phyloP scores from a whole-genome alignment of 805 yeast species.

The Wickerhamomyces rabaulensis region DNA sequence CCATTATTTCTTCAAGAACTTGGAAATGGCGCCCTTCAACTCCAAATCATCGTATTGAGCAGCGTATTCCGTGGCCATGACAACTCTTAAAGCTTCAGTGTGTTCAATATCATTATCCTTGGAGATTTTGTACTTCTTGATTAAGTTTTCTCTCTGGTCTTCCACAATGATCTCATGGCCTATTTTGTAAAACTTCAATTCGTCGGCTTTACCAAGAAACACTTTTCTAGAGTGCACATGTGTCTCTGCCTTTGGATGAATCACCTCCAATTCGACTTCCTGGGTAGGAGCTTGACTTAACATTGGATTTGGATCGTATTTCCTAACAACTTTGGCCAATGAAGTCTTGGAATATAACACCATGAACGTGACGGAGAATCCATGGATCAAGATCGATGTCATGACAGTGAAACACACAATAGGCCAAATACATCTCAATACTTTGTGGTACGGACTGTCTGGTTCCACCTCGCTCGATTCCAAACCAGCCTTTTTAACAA shows the following conservation, averaged over 20 bases:
- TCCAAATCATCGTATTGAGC: not conserved
- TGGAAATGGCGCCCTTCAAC: not conserved
- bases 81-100: not conserved
- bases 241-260: not conserved
- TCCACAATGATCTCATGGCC: conserved; percentile 13
- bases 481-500: conserved; percentile 51
- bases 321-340: not conserved
- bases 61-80: not conserved
- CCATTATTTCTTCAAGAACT: not conserved
- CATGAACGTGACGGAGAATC: conserved; percentile 75
- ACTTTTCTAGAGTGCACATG: not conserved
- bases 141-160: conserved; percentile 8
- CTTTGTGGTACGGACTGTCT: conserved; percentile 47
- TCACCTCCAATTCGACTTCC: not conserved
- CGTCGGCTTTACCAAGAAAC: conserved; percentile 6
- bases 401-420: conserved; percentile 72
- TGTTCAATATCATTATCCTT: not conserved
- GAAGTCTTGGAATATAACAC: not conserved
- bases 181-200: conserved; percentile 11
- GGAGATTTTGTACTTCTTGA: conserved; percentile 6
- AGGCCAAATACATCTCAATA: conserved; percentile 73
- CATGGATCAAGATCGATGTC: conserved; percentile 81
- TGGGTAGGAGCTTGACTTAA: not conserved
- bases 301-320: not conserved
- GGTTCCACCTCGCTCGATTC: conserved; percentile 39